Evolutionary conservation across 2,329 filamentous ascomycete species (phyloP).

Genomic region (Verticillium isaacii): DNA sequence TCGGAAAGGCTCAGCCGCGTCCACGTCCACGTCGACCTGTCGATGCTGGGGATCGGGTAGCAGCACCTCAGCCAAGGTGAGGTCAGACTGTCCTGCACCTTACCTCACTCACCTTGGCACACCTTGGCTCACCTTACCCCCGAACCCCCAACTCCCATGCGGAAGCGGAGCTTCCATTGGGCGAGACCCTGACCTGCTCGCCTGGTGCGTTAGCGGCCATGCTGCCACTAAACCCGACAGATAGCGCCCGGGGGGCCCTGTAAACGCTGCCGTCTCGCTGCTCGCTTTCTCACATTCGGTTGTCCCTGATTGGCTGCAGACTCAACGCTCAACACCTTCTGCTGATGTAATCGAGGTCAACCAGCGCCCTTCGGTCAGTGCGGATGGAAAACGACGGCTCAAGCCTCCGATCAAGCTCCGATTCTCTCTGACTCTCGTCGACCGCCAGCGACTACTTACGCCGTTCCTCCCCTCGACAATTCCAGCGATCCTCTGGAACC

Average conservation of each 20-base stretch:
- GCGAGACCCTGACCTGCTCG: not conserved
- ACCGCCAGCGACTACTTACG: not conserved
- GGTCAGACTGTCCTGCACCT: not conserved
- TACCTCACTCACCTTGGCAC: too few species aligned
- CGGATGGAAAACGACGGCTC: conserved; percentile 14
- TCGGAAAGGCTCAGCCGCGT: conserved; percentile 6
- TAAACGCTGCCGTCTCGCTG: not conserved
- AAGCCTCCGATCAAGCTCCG: conserved; percentile 23
- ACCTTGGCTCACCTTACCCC: not conserved
- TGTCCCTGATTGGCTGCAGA: not conserved
- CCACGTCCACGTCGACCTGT: conserved; percentile 8
- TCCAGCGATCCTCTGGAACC: not conserved
- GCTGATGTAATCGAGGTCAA: not conserved
- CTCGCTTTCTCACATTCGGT: not conserved
- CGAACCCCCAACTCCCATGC: not conserved
- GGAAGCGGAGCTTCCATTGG: not conserved
- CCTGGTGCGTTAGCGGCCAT: not conserved
- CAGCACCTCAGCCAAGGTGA: conserved; percentile 1
- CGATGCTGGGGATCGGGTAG: not conserved
- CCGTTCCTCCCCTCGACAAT: not conserved
- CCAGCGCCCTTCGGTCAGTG: not conserved
- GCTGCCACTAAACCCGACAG: not conserved
- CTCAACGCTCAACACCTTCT: not conserved
- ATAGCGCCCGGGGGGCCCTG: not conserved
- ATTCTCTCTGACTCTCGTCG: conserved; percentile 7